Base-by-base conservation (phyloP, 441 rosid species). In the Aquilaria agallochum region DNA sequence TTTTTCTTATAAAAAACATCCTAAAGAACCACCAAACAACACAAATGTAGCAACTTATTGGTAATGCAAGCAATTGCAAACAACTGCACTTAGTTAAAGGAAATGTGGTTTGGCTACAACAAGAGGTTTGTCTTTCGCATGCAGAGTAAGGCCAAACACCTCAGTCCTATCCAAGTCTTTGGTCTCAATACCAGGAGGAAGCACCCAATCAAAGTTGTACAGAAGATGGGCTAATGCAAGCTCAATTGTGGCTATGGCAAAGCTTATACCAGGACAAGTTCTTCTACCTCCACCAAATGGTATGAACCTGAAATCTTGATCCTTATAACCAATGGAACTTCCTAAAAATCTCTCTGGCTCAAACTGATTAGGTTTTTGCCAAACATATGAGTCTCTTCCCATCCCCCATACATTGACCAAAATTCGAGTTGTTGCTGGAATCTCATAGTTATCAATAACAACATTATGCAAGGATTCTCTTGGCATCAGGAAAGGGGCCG, bases 141-240 rank as follows among this genome's bases (percentile, higher is more conserved):
- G 51, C 51, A 48, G 10, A 3, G 51, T 48, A 11, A 50, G 46
- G 27, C 64, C 56, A 7, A 50, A 60, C 48, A 50, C 51, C 46
- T 36, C 42, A 8, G 42, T 36, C 42, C 5, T 36, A 4, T 50
- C 55, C 1, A 48, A 42, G 45, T 32, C 42, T 13, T 48, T 30
- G 11, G 53, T 13, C 30, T 30, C 27, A 48, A 13, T 54, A 13
- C 80, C 80, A 0, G 67, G 61, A 12, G 87, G 82, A 56, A 79
- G 78, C 62, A 75, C 65, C 82, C 87, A 82, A 73, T 82, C 76
- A 31, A 79, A 77, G 64, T 74, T 30, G 36, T 31, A 36, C 55
- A 60, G 20, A 10, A 53, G 59, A 14, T 50, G 36, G 42, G 51
- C 58, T 31, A 62, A 44, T 12, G 66, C 58, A 9, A 42, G 34